Evolutionary conservation across 345 rosid genomes (phyloP).

Genomic region (Pistacia atlantica): DNA sequence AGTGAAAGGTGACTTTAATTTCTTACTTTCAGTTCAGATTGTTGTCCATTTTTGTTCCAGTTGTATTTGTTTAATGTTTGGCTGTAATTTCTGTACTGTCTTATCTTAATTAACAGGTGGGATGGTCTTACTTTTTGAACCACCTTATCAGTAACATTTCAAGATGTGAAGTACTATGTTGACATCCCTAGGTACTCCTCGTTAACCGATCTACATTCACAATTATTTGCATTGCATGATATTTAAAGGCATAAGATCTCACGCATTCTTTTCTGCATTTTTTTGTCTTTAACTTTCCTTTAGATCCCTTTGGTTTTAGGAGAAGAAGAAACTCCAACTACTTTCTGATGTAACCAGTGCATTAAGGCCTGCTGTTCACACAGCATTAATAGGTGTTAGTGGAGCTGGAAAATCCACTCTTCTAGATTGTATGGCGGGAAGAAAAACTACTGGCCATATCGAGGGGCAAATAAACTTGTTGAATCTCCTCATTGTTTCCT

Average conservation of each 20-base stretch:
- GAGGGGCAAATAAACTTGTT: no score
- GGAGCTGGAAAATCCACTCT: slow-evolving; percentile 94
- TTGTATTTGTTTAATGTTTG: not conserved
- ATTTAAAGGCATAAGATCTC: not conserved
- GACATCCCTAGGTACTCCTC: slow-evolving; percentile 62
- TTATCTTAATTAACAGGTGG: slow-evolving; percentile 40
- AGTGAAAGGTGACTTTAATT: slow-evolving; percentile 25
- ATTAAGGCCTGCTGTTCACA: slow-evolving; percentile 73
- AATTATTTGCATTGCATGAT: not conserved
- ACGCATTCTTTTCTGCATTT: no score
- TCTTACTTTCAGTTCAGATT: not conserved
- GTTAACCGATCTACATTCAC: not conserved
- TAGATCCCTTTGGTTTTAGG: no score
- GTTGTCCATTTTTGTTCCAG: no score
- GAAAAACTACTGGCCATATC: no score
- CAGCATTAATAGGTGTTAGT: slow-evolving; percentile 79
- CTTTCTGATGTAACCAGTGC: slow-evolving; percentile 30
- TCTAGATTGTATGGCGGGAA: slow-evolving; percentile 31
- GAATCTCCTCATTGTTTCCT: no score
- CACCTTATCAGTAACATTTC: slow-evolving; percentile 45
- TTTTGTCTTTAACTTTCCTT: no score
- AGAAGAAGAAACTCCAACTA: no score
- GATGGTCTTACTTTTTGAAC: slow-evolving; percentile 22
- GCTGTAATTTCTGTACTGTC: not conserved
- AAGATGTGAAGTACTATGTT: slow-evolving; percentile 54